A percentile compares a stretch with the other conserved stretches of the same genome.
phyloP scores from a whole-genome alignment of 2,329 filamentous ascomycete species.

The Drechslerella dactyloides region DNA sequence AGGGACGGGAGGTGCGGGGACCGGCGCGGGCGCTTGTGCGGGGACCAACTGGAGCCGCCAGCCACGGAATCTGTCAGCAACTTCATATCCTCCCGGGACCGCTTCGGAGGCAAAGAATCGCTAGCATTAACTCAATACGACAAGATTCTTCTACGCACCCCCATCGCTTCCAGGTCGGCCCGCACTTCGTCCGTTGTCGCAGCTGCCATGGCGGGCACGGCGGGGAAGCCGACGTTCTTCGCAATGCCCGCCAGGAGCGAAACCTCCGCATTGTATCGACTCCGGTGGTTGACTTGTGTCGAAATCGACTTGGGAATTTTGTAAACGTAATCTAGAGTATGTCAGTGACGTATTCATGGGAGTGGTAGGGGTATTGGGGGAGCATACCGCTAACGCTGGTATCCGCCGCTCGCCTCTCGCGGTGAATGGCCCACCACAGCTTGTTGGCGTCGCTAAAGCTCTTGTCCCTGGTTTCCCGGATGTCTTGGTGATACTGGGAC shows the following conservation, averaged over 20 bases:
- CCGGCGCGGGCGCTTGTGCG: slow-evolving; percentile 33
- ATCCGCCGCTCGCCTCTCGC: slow-evolving; percentile 70
- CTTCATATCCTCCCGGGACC: slow-evolving; percentile 50
- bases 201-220: slow-evolving; percentile 81
- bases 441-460: slow-evolving; percentile 81
- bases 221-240: slow-evolving; percentile 95
- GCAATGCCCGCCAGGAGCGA: slow-evolving; percentile 87
- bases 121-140: slow-evolving; percentile 57
- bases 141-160: slow-evolving; percentile 66
- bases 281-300: slow-evolving; percentile 81
- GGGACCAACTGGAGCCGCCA: slow-evolving; percentile 52
- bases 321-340: slow-evolving; percentile 76
- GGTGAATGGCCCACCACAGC: slow-evolving; percentile 91
- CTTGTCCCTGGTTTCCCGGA: slow-evolving; percentile 80
- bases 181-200: slow-evolving; percentile 77
- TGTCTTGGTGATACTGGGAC: slow-evolving; percentile 85
- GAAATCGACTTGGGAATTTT: slow-evolving; percentile 77
- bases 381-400: slow-evolving; percentile 54
- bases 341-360: slow-evolving; percentile 12
- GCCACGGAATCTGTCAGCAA: slow-evolving; percentile 51
- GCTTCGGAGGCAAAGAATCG: slow-evolving; percentile 49
- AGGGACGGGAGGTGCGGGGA: slow-evolving; percentile 8
- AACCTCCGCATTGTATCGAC: slow-evolving; percentile 93
- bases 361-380: neutral
- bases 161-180: slow-evolving; percentile 86